Percentiles rank a stretch among this genome's conserved stretches.
Evolutionary conservation across 768 basidiomycete genomes (phyloP).

Genomic region (Chalciporus pseudorubinellus): DNA sequence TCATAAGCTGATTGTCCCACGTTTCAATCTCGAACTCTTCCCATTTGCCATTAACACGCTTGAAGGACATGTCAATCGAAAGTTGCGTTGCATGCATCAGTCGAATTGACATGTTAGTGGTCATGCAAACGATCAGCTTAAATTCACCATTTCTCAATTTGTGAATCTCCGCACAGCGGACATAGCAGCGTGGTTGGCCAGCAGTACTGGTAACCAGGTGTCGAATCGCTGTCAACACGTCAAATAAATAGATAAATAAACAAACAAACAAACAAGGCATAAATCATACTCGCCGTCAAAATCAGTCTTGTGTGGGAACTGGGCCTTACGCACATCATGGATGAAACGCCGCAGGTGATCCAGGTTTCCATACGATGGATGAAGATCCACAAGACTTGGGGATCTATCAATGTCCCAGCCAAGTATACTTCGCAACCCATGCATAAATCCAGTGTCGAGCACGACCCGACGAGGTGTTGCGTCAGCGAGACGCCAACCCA

Average conservation of each 20-base stretch:
- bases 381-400: neutral
- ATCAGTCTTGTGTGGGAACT: neutral
- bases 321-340: neutral
- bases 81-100: neutral
- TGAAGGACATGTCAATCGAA: slow-evolving; percentile 5
- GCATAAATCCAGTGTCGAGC: slow-evolving; percentile 4
- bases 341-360: neutral
- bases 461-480: neutral
- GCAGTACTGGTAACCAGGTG: neutral
- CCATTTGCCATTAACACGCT: neutral
- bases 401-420: neutral
- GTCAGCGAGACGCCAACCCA: neutral
- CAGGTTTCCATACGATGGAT: slow-evolving; percentile 1
- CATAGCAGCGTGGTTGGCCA: neutral
- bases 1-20: neutral
- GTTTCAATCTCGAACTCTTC: slow-evolving; percentile 4
- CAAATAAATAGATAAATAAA: neutral
- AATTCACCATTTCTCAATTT: neutral
- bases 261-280: neutral
- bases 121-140: slow-evolving; percentile 1
- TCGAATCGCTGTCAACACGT: neutral
- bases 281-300: neutral
- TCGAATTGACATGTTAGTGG: neutral
- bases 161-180: neutral
- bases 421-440: neutral